Evolutionary conservation across 768 basidiomycete species (phyloP).

Genomic region (Suillus alpinus): DNA sequence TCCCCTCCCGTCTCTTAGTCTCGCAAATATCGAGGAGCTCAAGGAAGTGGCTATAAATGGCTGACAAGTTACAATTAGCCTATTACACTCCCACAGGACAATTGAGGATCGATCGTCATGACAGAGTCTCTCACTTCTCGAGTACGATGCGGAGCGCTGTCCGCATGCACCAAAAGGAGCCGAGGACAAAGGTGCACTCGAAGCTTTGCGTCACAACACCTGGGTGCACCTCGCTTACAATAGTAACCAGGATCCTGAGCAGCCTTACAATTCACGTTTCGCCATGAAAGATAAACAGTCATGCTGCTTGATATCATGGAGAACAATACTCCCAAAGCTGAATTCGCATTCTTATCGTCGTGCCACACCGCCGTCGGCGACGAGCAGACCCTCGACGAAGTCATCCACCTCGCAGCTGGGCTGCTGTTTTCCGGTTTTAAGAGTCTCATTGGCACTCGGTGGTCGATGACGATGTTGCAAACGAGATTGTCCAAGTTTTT

Average conservation of each 20-base stretch:
- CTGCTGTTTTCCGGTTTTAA: conserved; percentile 30
- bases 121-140: too few species aligned
- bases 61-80: not conserved
- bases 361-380: conserved; percentile 25
- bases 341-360: conserved; percentile 35
- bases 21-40: too few species aligned
- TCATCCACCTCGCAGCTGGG: conserved; percentile 30
- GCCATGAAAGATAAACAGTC: conserved; percentile 17
- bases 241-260: not conserved
- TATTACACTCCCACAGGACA: not conserved
- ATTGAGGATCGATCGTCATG: too few species aligned
- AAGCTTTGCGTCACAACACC: conserved; percentile 1
- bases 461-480: conserved; percentile 24
- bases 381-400: conserved; percentile 21
- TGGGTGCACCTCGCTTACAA: too few species aligned
- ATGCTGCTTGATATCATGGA: conserved; percentile 14
- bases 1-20: conserved; percentile 11
- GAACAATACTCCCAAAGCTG: conserved; percentile 17
- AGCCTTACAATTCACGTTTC: not conserved
- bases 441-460: conserved; percentile 32
- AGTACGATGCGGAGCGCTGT: too few species aligned
- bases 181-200: conserved; percentile 2
- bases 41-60: not conserved
- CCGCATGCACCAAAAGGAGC: not conserved
- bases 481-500: conserved; percentile 15